Base-by-base conservation (phyloP, 2,329 filamentous ascomycete genomes). In the Neofusicoccum ribis region DNA sequence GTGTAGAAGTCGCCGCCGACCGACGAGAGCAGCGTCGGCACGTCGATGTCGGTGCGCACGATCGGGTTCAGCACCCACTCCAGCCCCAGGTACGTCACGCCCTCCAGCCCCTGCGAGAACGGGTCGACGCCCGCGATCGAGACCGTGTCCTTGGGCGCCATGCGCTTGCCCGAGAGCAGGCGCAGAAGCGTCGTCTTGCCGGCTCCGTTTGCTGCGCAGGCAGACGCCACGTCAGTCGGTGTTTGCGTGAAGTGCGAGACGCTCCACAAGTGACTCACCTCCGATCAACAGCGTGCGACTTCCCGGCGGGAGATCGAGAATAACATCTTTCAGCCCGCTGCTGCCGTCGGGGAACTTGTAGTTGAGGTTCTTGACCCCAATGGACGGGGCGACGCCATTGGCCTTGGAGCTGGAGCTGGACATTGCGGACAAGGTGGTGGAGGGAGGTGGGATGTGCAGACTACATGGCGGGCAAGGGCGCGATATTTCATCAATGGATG, bases 11-110 rank as follows among this genome's bases (percentile, higher is more conserved):
- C 87, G 12, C 95, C 95, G 67, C 95, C 95, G 0, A 99, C 91
- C 2, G 89, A 92, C 56, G 88, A 82, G 31, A 99, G 87, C 5
- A 99, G 87, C 69, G 96, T 93, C 3, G 85, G 86, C 3, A 99
- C 94, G 66, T 92, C 92, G 70, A 99, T 97, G 78, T 99, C 95
- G 36, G 90, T 96, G 60, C 94, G 91, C 54, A 98, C 95, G 72
- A 98, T 96, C 56, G 91, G 92, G 82, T 98, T 98, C 9, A 99
- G 86, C 3, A 98, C 95, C 95, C 95, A 99, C 83, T 99, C 95
- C 0, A 97, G 87, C 0, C 95, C 95, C 7, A 99, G 90, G 79
- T 99, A 99, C 23, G 94, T 98, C 37, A 99, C 94, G 68, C 95
- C 95, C 79, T 97, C 91, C 34, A 97, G 87, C 11, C 89, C 88